phyloP scores from a whole-genome alignment of 805 yeast genomes.

The Myxozyma neglecta region DNA sequence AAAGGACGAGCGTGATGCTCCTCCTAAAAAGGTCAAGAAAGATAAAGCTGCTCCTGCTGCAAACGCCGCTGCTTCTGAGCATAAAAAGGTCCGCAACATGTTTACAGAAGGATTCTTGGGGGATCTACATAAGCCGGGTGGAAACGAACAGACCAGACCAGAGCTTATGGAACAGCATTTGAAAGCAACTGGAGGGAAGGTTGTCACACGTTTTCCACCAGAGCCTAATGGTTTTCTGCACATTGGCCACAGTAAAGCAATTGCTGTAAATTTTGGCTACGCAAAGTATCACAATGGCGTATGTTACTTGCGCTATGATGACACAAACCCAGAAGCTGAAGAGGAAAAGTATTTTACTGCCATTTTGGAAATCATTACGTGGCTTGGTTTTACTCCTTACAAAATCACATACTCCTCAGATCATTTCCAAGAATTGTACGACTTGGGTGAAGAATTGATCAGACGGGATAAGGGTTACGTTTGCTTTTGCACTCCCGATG shows the following conservation, averaged over 20 bases:
- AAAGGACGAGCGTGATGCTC: slow-evolving; percentile 89
- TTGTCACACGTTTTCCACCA: slow-evolving; percentile 95
- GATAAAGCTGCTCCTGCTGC: slow-evolving; percentile 24
- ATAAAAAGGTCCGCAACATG: slow-evolving; percentile 48
- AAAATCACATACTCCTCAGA: slow-evolving; percentile 94
- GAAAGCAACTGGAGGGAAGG: slow-evolving; percentile 74
- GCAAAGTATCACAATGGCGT: slow-evolving; percentile 84
- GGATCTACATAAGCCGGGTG: slow-evolving; percentile 92
- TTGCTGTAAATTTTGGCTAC: slow-evolving; percentile 96
- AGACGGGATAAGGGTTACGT: slow-evolving; percentile 75
- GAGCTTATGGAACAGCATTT: slow-evolving; percentile 81
- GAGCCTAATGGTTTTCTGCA: slow-evolving; percentile 98
- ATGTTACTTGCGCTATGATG: slow-evolving; percentile 93
- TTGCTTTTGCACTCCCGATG: slow-evolving; percentile 90
- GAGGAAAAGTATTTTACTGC: slow-evolving; percentile 87
- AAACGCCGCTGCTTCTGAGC: slow-evolving; percentile 47
- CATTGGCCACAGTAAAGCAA: slow-evolving; percentile 97
- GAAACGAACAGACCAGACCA: slow-evolving; percentile 85
- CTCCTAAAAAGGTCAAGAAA: slow-evolving; percentile 61
- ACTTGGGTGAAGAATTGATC: slow-evolving; percentile 81
- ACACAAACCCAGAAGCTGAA: slow-evolving; percentile 98
- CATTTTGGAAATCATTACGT: slow-evolving; percentile 76
- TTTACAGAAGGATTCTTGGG: slow-evolving; percentile 95
- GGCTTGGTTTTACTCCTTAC: slow-evolving; percentile 96
- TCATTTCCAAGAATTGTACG: slow-evolving; percentile 86